phyloP scores from a whole-genome alignment of 2,329 filamentous ascomycete genomes.

The Phaeosphaeria sp. region DNA sequence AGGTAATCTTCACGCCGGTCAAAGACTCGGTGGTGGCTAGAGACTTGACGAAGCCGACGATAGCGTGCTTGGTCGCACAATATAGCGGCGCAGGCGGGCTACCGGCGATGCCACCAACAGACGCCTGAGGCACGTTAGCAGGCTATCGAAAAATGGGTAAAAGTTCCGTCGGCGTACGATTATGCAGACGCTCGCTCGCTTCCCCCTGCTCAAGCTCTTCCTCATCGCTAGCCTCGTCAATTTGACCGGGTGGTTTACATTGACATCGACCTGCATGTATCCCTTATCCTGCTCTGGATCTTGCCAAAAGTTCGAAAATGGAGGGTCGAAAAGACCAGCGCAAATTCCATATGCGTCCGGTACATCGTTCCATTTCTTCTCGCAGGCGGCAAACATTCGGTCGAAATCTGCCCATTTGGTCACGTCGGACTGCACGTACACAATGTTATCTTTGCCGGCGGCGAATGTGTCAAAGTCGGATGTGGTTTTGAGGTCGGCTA shows the following conservation, averaged over 20 bases:
- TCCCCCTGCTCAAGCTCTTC: slow-evolving; percentile 33
- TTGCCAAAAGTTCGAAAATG: slow-evolving; percentile 39
- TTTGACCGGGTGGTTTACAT: slow-evolving; percentile 41
- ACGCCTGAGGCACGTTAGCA: slow-evolving; percentile 21
- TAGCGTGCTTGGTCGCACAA: slow-evolving; percentile 40
- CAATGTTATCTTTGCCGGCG: slow-evolving; percentile 25
- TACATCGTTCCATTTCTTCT: slow-evolving; percentile 38
- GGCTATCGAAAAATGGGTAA: too few species aligned
- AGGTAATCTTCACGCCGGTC: slow-evolving; percentile 39
- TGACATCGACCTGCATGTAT: slow-evolving; percentile 38
- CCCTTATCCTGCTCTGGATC: slow-evolving; percentile 35
- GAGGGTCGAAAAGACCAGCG: slow-evolving; percentile 38
- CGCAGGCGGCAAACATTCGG: slow-evolving; percentile 32
- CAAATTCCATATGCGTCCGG: slow-evolving; percentile 43
- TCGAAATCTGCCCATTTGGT: slow-evolving; percentile 33
- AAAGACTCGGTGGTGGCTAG: slow-evolving; percentile 31
- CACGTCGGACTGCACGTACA: slow-evolving; percentile 38
- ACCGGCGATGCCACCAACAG: slow-evolving; percentile 31
- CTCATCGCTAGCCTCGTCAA: slow-evolving; percentile 37
- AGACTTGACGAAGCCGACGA: slow-evolving; percentile 41
- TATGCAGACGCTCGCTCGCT: slow-evolving; percentile 39
- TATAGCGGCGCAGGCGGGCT: slow-evolving; percentile 37
- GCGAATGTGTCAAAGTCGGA: slow-evolving; percentile 26
- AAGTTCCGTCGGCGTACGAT: slow-evolving; percentile 41
- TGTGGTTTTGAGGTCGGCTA: slow-evolving; percentile 35